Evolutionary conservation across 2,329 filamentous ascomycete genomes (phyloP), one percentile per base, ranked within the genome.

Genomic region (Neospermospora avenae): DNA sequence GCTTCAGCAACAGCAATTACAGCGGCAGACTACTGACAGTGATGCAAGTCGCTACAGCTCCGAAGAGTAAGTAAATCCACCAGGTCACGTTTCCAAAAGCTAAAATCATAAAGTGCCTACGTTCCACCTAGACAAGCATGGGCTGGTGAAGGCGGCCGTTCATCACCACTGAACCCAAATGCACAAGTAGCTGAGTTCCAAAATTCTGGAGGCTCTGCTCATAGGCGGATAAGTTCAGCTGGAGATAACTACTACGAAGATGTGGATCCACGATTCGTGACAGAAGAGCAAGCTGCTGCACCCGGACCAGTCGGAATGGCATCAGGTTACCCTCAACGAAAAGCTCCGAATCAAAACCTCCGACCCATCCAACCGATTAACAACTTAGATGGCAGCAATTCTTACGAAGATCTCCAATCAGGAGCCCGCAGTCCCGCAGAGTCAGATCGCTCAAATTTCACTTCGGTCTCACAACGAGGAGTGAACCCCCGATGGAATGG

Each of bases 391-490:
- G 67, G 51, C 28, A 77, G 77, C 55, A 76, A 78, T 35, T 80
- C 80, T 16, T 86, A 85, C 66, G 89, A 92, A 64, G 85, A 89
- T 63, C 72, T 87, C 37, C 83, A 82, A 46, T 76, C 83, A 48
- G 82, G 81, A 51, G 78, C 81, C 46, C 83, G 89, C 68, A 93
- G 87, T 69, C 92, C 90, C 34, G 84, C 87, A 31, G 84, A 87
- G 68, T 93, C 89, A 63, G 91, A 96, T 70, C 83, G 85, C 24
- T 93, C 87, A 48, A 90, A 89, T 68, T 97, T 96, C 75, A 97
- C 93, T 1, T 95, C 90, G 11, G 88, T 98, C 48, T 93, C 89
- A 0, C 92, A 97, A 74, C 84, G 93, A 35, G 89, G 90, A 1
- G 78, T 97, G 57, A 97, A 97, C 73, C 93, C 93, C 6, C 86